Evolutionary conservation across 352 stramenopile genomes (phyloP), one percentile per base, ranked within the genome.

Genomic region (Phytophthora rubi): DNA sequence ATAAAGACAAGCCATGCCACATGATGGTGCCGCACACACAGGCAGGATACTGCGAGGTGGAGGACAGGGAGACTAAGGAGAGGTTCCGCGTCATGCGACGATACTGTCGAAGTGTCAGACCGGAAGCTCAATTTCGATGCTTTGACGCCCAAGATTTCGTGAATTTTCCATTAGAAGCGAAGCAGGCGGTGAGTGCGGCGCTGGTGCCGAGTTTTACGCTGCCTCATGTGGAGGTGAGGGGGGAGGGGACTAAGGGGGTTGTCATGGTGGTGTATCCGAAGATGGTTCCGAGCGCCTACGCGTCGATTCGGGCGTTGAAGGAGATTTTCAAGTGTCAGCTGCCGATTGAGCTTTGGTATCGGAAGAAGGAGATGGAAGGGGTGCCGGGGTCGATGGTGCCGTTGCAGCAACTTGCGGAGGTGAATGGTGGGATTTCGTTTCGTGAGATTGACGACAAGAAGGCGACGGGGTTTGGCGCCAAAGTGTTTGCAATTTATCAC

Each of bases 231-330:
- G 39, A 30, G 13, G 26, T 18, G 32, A 10, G 13, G 13, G 6
- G 7, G 1, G 28, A 59, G 26, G 49, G n/a, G 13, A 62, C 59
- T 0, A 65, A 73, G n/a, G 80, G 77, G 1, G 87, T 91, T 39
- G 65, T 85, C 44, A 86, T 90, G 62, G 78, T 87, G 18, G 70
- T 87, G 42, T 87, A 91, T 54, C 82, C 79, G 4, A 85, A 85
- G 45, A 74, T 86, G 53, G 60, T 89, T 13, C 61, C 75, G n/a
- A 79, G 78, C 55, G 70, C 70, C 3, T 82, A 91, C 37, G 80
- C 78, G 10, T 73, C 60, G 1, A 65, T 89, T 32, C 66, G 71
- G 33, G 30, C 68, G 16, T 33, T 91, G 32, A 68, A 77, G 32
- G 56, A 74, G 16, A 56, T 79, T 21, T 56, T 75, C 4, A 60